Evolutionary conservation across 768 basidiomycete genomes (phyloP), one percentile per base, ranked within the genome.

Genomic region (Tylopilus felleus): DNA sequence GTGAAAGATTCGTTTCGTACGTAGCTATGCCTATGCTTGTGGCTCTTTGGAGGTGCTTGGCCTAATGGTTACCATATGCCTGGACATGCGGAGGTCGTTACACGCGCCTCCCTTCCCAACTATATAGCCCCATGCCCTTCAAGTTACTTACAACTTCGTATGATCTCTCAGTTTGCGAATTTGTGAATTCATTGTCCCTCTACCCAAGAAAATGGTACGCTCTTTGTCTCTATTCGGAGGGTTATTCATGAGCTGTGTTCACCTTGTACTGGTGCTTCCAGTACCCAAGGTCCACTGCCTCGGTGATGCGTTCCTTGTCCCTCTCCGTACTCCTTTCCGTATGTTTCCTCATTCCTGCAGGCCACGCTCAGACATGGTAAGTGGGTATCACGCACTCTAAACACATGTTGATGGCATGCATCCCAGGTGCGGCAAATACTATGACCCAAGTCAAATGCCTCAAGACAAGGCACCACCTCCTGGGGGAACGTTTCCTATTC

Each of bases 401-500:
- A 17, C 9, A 21, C 2, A n/a, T n/a, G 22, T 39, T 21, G 19
- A 44, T 48, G n/a, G 43, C 53, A 49, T 29, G 45, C 17, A 38
- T 50, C 21, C 41, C 38, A 80, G 67, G 66, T 68, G 81, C 55
- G 76, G 75, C 36, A 84, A 83, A 62, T 74, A 82, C 53, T 84
- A 83, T 54, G 74, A 79, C 69, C 62, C 74, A 9, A 71, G 68
- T 13, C 68, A 72, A 21, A 74, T 78, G 53, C 55, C 65, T 43
- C 65, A 58, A 52, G 16, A 3, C 23, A 10, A 38, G 5, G 64
- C 80, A 17, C 73, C 74, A 22, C 73, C 75, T 36, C 80, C 81
- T 55, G 82, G 80, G 4, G 80, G 81, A 41, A 63, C 71, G 49
- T 82, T 81, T 55, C 68, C 74, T 7, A 52, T 70, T 16, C 77